Percentiles rank a stretch among this genome's conserved stretches.
phyloP scores from a whole-genome alignment of 768 basidiomycete genomes.

The Leccinum disarticulatum region DNA sequence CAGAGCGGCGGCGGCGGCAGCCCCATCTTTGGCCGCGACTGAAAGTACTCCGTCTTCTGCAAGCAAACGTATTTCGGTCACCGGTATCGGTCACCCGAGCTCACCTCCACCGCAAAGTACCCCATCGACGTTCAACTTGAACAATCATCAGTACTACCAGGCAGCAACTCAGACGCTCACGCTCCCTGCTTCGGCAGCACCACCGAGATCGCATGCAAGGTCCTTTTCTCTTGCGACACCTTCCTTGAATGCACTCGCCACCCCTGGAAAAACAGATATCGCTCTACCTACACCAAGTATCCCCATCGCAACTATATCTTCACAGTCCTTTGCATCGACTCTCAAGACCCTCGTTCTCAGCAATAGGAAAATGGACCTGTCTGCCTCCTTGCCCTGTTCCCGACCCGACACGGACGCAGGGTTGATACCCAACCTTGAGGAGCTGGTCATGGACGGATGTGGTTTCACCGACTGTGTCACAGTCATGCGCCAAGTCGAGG shows the following conservation, averaged over 20 bases:
- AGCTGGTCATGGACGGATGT: conserved; percentile 74
- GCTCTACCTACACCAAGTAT: conserved; percentile 65
- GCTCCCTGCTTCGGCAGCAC: conserved; percentile 61
- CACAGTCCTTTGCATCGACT: conserved; percentile 59
- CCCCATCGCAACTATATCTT: conserved; percentile 60
- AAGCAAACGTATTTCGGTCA: conserved; percentile 16
- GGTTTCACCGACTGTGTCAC: conserved; percentile 60
- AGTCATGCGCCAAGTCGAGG: conserved; percentile 39
- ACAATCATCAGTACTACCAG: conserved; percentile 60
- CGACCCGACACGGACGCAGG: conserved; percentile 32
- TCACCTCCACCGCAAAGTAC: conserved; percentile 24
- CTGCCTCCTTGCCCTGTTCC: conserved; percentile 52
- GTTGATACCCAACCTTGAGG: conserved; percentile 67
- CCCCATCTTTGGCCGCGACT: conserved; percentile 29
- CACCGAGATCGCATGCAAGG: conserved; percentile 52
- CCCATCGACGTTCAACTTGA: conserved; percentile 35
- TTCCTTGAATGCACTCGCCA: conserved; percentile 8
- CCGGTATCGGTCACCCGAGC: conserved; percentile 28
- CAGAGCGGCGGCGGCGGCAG: conserved; percentile 42
- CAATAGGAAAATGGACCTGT: conserved; percentile 66
- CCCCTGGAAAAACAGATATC: conserved; percentile 39
- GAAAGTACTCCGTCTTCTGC: conserved; percentile 6
- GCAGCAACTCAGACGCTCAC: conserved; percentile 55
- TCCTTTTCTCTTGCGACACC: conserved; percentile 56
- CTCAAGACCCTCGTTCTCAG: conserved; percentile 59